These are phyloP conservation scores for Ascodesmis nigricans DNA, from an alignment of 495 filamentous ascomycete genomes.

Conservation along the genomic window DNA sequence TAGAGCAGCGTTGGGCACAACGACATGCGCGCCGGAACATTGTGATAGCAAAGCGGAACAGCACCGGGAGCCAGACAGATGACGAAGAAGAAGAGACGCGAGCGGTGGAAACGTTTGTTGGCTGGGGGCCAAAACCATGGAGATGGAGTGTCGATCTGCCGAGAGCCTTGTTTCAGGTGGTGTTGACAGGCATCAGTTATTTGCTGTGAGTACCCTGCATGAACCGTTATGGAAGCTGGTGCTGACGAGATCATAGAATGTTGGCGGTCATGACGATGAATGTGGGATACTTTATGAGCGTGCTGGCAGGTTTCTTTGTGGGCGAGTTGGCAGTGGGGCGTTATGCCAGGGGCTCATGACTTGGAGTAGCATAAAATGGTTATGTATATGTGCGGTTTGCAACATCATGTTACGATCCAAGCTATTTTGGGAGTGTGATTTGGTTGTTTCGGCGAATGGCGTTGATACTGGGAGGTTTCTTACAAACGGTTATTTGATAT, in stretches of 20 bases:
- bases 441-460: no score
- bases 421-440: no score
- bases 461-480: no score
- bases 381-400: no score
- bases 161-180: slow-evolving; percentile 42
- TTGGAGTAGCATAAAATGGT: no score
- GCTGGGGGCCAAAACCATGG: slow-evolving; percentile 38
- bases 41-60: slow-evolving; percentile 1
- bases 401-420: no score
- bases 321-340: slow-evolving; percentile 65
- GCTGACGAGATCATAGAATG: slow-evolving; percentile 39
- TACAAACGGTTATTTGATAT: no score
- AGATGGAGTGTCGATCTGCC: slow-evolving; percentile 57
- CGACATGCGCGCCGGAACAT: slow-evolving; percentile 3
- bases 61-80: slow-evolving; percentile 29
- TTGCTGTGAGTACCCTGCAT: slow-evolving; percentile 48
- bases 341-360: slow-evolving; percentile 29
- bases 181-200: slow-evolving; percentile 58
- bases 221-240: background rate
- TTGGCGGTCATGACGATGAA: slow-evolving; percentile 97
- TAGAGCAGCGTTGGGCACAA: slow-evolving; percentile 32
- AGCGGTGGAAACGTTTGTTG: slow-evolving; percentile 33
- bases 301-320: slow-evolving; percentile 61
- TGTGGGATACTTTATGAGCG: slow-evolving; percentile 80
- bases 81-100: slow-evolving; percentile 43